Conservation (phyloP, 495 filamentous ascomycete species). For the Aspergillus baeticus region DNA sequence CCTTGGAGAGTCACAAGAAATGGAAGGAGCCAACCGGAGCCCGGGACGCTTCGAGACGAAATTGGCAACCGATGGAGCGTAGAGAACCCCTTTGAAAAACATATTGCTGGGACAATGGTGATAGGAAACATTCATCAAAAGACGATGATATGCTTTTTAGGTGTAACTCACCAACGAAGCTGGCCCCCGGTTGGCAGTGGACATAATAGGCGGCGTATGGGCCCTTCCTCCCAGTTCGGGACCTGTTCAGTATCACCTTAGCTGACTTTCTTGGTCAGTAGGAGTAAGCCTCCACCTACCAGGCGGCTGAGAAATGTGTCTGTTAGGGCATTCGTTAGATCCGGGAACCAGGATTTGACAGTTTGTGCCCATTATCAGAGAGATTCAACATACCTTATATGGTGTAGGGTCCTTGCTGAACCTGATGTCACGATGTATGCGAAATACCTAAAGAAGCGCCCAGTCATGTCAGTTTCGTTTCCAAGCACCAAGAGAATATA, state of each 20-base stretch:
- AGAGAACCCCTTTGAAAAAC: not conserved
- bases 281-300: constrained; percentile 42
- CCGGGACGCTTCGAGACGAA: too few relatives aligned
- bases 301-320: constrained; percentile 80
- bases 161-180: constrained; percentile 58
- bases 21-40: not conserved
- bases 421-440: constrained; percentile 80
- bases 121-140: not conserved
- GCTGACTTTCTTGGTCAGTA: constrained; percentile 15
- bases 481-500: not conserved
- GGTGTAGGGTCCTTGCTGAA: constrained; percentile 79
- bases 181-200: constrained; percentile 58
- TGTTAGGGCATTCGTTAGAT: constrained; percentile 35
- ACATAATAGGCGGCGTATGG: constrained; percentile 85
- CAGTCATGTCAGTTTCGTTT: constrained; percentile 10
- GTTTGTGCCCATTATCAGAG: not conserved
- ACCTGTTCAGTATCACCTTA: constrained; percentile 44
- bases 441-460: constrained; percentile 56
- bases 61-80: too few relatives aligned
- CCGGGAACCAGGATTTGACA: not conserved
- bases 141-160: not conserved
- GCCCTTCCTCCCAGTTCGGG: constrained; percentile 79
- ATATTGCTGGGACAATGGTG: not conserved
- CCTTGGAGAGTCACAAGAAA: too few relatives aligned
- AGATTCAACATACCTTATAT: constrained; percentile 65